A percentile compares a stretch with the other conserved stretches of the same genome.
Evolutionary conservation across 2,329 filamentous ascomycete species (phyloP).

Genomic region (Claviceps pazoutovae): DNA sequence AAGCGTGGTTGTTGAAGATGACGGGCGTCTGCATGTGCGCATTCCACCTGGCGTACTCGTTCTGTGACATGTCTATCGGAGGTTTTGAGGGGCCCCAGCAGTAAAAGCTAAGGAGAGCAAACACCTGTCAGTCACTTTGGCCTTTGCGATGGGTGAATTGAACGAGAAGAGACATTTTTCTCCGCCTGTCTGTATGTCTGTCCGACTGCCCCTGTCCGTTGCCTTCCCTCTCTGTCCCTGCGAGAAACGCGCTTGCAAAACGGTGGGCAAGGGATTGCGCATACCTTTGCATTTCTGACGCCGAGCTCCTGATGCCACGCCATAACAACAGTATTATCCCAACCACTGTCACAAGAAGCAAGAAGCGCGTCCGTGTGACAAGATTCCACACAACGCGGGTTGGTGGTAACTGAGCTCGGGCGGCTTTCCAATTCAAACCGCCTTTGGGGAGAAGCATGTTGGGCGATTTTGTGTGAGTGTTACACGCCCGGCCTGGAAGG

Average conservation of each 20-base stretch:
- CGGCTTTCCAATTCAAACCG: conserved; percentile 84
- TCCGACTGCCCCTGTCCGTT: not conserved
- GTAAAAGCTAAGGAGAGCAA: conserved; percentile 56
- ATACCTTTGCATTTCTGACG: conserved; percentile 84
- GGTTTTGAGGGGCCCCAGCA: conserved; percentile 92
- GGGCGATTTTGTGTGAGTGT: conserved; percentile 11
- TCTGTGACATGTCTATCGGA: conserved; percentile 88
- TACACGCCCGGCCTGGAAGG: conserved; percentile 1
- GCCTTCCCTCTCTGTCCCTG: not conserved
- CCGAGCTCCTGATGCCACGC: conserved; percentile 68
- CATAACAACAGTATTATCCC: conserved; percentile 70
- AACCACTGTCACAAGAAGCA: conserved; percentile 57
- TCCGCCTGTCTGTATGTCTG: not conserved
- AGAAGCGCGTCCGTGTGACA: conserved; percentile 62
- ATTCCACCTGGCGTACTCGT: conserved; percentile 84
- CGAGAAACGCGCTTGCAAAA: too few relatives aligned
- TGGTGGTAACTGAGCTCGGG: conserved; percentile 64
- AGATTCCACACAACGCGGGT: conserved; percentile 57
- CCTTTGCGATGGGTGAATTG: not conserved
- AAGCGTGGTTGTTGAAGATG: conserved; percentile 87
- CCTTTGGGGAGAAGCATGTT: conserved; percentile 83
- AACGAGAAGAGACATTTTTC: too few relatives aligned
- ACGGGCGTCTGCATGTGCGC: conserved; percentile 83
- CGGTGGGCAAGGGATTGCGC: conserved; percentile 10
- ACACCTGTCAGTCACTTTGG: conserved; percentile 7